Percentiles rank a stretch among this genome's conserved stretches.
Conservation (phyloP, 1,284 basidiomycete genomes). For the Cutaneotrichosporon cutaneum region DNA sequence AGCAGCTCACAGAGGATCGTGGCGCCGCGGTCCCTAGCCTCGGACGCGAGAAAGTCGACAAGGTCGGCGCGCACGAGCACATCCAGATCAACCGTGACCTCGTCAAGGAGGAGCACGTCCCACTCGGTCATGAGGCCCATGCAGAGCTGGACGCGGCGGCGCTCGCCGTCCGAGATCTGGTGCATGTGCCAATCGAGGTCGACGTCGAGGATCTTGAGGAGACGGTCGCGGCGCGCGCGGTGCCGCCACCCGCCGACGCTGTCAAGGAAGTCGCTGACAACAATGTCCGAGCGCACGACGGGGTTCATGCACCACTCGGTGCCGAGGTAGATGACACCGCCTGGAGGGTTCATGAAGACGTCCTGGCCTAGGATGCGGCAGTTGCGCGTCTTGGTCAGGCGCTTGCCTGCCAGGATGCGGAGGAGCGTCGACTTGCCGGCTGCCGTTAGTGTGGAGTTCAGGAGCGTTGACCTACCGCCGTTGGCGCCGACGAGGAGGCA, state of each 20-base stretch:
- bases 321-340: conserved; percentile 83
- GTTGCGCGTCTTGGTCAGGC: conserved; percentile 67
- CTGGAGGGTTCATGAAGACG: conserved; percentile 67
- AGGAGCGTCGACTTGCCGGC: conserved; percentile 95
- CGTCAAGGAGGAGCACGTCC: conserved; percentile 90
- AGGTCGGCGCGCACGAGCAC: conserved; percentile 91
- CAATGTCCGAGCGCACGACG: conserved; percentile 87
- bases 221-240: conserved; percentile 77
- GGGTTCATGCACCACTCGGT: conserved; percentile 96
- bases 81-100: conserved; percentile 98
- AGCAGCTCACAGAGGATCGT: conserved; percentile 76
- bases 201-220: conserved; percentile 90
- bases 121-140: conserved; percentile 97
- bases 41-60: conserved; percentile 78
- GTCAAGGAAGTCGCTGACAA: conserved; percentile 85
- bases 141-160: conserved; percentile 88
- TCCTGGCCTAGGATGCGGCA: conserved; percentile 75
- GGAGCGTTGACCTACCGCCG: conserved; percentile 62
- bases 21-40: conserved; percentile 75
- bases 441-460: conserved; percentile 31
- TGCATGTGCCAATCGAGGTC: conserved; percentile 75
- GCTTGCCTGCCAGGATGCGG: conserved; percentile 90
- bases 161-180: conserved; percentile 91
- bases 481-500: conserved; percentile 88
- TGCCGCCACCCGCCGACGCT: conserved; percentile 94